These are phyloP conservation scores for Durusdinium trenchii DNA, from an alignment of 73 alveolate genomes.

Conservation along the genomic window DNA sequence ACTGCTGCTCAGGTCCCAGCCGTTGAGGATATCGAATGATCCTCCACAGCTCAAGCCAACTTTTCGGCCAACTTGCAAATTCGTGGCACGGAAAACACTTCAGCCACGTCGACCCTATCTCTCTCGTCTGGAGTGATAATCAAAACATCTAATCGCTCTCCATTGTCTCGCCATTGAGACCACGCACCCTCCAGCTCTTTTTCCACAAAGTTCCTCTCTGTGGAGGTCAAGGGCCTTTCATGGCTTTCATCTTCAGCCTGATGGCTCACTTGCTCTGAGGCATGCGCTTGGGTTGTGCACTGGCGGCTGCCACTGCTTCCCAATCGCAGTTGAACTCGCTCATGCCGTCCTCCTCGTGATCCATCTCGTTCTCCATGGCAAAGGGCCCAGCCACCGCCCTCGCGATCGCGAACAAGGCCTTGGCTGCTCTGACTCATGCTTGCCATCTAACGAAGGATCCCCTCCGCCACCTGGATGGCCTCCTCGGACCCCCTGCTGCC, in stretches of 20 bases:
- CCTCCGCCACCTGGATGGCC: neutral
- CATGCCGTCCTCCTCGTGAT: too few species aligned
- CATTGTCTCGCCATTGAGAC: too few species aligned
- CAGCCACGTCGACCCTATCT: neutral
- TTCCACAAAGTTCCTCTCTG: neutral
- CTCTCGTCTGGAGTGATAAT: neutral
- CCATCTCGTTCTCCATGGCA: too few species aligned
- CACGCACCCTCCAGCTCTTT: neutral
- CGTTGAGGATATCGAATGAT: neutral
- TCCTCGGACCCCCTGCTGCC: neutral
- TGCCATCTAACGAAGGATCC: neutral
- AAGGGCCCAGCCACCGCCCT: too few species aligned
- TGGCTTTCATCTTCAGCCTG: neutral
- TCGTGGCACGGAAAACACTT: slow-evolving; percentile 1
- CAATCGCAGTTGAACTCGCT: too few species aligned
- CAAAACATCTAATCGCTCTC: neutral
- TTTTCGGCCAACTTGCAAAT: neutral
- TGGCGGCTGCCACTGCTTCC: too few species aligned
- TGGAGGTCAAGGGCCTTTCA: neutral
- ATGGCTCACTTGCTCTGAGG: too few species aligned
- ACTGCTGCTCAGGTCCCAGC: neutral
- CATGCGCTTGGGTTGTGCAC: too few species aligned
- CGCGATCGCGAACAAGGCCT: neutral
- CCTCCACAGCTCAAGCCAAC: neutral
- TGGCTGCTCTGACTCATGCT: neutral